Conservation (phyloP, 805 yeast species). For the Isabelozyma heimii region DNA sequence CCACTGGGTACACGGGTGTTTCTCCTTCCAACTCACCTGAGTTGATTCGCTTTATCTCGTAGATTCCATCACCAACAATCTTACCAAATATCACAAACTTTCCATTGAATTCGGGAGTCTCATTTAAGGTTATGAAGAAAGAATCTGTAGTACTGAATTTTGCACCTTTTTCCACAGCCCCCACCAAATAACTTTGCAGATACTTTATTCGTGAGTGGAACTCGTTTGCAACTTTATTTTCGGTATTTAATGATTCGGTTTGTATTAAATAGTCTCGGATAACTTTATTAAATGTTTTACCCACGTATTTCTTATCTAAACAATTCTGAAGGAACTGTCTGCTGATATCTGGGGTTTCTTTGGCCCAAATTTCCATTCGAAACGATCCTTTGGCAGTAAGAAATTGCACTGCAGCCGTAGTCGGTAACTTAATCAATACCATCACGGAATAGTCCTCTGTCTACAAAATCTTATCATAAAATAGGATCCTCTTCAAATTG, state of each 20-base stretch:
- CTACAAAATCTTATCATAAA: background rate
- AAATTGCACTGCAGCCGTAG: conserved; percentile 57
- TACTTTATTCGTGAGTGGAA: conserved; percentile 50
- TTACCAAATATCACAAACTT: conserved; percentile 52
- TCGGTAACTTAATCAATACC: conserved; percentile 44
- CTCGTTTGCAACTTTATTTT: conserved; percentile 31
- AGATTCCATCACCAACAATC: conserved; percentile 55
- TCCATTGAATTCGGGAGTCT: conserved; percentile 42
- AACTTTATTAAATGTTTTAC: conserved; percentile 40
- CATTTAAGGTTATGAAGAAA: conserved; percentile 37
- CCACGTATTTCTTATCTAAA: conserved; percentile 39
- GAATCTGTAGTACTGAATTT: conserved; percentile 22
- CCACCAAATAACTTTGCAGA: conserved; percentile 53
- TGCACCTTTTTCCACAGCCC: conserved; percentile 39
- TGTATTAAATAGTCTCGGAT: conserved; percentile 20
- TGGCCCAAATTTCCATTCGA: conserved; percentile 66
- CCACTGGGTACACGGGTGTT: conserved; percentile 52
- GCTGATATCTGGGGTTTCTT: conserved; percentile 54
- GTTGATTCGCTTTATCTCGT: conserved; percentile 47
- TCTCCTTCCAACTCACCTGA: conserved; percentile 44
- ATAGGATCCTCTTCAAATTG: background rate
- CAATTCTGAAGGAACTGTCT: conserved; percentile 50
- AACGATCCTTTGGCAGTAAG: conserved; percentile 58
- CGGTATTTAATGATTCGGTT: conserved; percentile 4
- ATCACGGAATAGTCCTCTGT: background rate